These are phyloP conservation scores for Colletotrichum graminicola DNA, from an alignment of 2,329 filamentous ascomycete genomes.

Conservation along the genomic window DNA sequence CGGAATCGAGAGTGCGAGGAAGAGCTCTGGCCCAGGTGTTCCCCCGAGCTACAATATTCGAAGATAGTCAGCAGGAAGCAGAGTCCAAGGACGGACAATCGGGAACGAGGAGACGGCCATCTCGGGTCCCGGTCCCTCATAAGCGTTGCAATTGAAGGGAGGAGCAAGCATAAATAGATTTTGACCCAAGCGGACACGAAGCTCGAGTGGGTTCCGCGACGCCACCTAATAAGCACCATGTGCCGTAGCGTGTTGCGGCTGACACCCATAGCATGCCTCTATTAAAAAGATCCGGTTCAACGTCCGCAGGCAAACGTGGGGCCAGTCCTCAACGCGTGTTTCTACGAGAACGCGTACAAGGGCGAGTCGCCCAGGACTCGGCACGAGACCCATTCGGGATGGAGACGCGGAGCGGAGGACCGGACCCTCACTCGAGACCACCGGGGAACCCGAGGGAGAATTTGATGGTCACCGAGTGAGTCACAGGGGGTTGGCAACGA, in stretches of 20 bases:
- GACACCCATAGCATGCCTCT: constrained; percentile 9
- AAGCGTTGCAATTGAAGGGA: constrained; percentile 8
- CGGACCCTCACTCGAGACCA: neutral
- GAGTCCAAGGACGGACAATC: neutral
- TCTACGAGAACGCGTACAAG: neutral
- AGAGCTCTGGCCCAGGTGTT: neutral
- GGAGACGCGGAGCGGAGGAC: constrained; percentile 10
- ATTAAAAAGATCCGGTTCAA: neutral
- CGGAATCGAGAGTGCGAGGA: neutral
- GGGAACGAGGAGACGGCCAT: neutral
- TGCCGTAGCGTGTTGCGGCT: constrained; percentile 29
- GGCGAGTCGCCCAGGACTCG: neutral
- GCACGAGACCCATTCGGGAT: neutral
- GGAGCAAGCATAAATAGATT: neutral
- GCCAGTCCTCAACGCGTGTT: neutral
- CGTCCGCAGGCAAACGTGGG: neutral
- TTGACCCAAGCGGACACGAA: neutral
- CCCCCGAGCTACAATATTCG: neutral
- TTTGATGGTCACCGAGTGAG: constrained; percentile 18
- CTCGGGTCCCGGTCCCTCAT: constrained; percentile 3
- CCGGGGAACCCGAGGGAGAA: neutral
- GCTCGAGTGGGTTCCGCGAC: neutral
- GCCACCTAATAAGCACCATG: constrained; percentile 28
- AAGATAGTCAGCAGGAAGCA: neutral
- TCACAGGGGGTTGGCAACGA: neutral